Conservation (phyloP, 1,139 yeast species). For the Yamadazyma spencermartinsiae region DNA sequence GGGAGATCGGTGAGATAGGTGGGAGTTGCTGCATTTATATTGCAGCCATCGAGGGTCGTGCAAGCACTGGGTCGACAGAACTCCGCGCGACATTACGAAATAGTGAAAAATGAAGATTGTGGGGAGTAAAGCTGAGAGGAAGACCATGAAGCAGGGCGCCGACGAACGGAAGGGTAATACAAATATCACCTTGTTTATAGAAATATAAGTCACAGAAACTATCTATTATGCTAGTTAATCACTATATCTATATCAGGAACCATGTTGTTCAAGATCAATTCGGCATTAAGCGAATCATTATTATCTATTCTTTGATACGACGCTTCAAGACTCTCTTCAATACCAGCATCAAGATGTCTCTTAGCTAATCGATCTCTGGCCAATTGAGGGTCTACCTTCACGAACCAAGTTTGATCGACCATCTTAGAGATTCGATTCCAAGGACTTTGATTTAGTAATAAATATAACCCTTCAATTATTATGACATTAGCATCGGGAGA, state of each 20-base stretch:
- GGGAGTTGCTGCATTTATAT: too few relatives aligned
- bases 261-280: conserved; percentile 33
- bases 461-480: conserved; percentile 66
- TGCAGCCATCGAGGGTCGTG: too few relatives aligned
- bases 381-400: conserved; percentile 41
- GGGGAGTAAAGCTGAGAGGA: too few relatives aligned
- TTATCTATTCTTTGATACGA: conserved; percentile 64
- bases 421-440: conserved; percentile 48
- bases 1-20: too few relatives aligned
- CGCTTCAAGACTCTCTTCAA: conserved; percentile 52
- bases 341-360: conserved; percentile 75
- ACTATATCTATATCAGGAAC: conserved; percentile 7
- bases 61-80: too few relatives aligned
- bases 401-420: conserved; percentile 47
- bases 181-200: too few relatives aligned
- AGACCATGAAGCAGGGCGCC: too few relatives aligned
- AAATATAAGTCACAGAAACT: background rate
- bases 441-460: conserved; percentile 46
- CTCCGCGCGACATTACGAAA: too few relatives aligned
- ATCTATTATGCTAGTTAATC: conserved; percentile 1
- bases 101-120: too few relatives aligned
- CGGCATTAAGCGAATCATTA: conserved; percentile 73
- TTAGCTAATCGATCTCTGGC: conserved; percentile 62
- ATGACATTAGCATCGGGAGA: conserved; percentile 47
- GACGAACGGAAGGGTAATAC: too few relatives aligned